Evolutionary conservation across 1,284 basidiomycete species (phyloP).

Genomic region (Gomphus bonarii): DNA sequence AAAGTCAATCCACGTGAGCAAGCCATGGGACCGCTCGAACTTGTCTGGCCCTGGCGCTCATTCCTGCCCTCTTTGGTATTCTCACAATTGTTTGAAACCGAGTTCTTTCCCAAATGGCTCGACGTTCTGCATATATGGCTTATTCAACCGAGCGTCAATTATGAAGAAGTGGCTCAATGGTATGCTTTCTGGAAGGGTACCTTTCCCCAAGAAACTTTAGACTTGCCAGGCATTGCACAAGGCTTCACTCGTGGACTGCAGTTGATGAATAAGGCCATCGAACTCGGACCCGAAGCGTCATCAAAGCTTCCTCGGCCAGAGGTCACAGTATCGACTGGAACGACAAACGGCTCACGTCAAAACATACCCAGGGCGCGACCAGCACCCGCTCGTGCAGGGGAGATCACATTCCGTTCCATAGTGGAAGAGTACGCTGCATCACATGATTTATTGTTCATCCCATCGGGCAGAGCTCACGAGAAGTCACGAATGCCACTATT

Average conservation of each 20-base stretch:
- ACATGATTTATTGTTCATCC: conserved; percentile 83
- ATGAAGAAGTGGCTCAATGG: conserved; percentile 90
- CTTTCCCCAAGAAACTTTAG: conserved; percentile 63
- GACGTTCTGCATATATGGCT: conserved; percentile 90
- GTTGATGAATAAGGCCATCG: conserved; percentile 88
- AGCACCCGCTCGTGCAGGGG: conserved; percentile 42
- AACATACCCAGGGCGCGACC: conserved; percentile 19
- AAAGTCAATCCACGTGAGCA: conserved; percentile 83
- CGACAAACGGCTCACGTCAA: conserved; percentile 19
- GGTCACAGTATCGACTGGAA: conserved; percentile 29
- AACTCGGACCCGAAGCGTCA: conserved; percentile 67
- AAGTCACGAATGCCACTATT: conserved; percentile 80
- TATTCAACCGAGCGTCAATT: conserved; percentile 69
- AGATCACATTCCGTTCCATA: conserved; percentile 84
- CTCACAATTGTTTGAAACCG: conserved; percentile 72
- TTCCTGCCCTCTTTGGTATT: conserved; percentile 71
- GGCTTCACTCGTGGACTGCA: conserved; percentile 83
- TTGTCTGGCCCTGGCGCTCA: conserved; percentile 67
- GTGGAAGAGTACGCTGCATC: conserved; percentile 80
- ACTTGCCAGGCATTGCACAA: conserved; percentile 51
- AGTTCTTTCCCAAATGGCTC: conserved; percentile 97
- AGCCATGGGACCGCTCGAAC: conserved; percentile 74
- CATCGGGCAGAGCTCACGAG: conserved; percentile 74
- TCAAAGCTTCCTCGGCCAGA: conserved; percentile 58
- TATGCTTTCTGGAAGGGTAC: conserved; percentile 80